These are phyloP conservation scores for Mucor irregularis DNA, from an alignment of 371 early-diverging fungal species.

Conservation along the genomic window DNA sequence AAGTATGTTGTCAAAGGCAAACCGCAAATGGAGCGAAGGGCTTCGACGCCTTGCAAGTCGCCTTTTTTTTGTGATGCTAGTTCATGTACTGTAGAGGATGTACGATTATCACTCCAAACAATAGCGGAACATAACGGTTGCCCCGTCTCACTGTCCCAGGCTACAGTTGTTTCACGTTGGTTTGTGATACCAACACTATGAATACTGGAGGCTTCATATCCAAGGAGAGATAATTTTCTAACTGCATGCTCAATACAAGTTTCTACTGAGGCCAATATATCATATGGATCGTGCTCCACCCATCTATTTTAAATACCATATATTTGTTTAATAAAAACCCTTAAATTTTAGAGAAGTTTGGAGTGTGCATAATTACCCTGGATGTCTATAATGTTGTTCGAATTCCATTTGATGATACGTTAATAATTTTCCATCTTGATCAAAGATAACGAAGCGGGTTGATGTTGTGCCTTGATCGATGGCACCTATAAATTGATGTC, in stretches of 20 bases:
- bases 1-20: constrained; percentile 95
- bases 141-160: constrained; percentile 89
- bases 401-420: constrained; percentile 82
- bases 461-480: constrained; percentile 96
- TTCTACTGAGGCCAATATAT: constrained; percentile 73
- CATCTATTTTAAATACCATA: constrained; percentile 60
- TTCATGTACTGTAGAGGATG: constrained; percentile 68
- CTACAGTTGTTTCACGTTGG: constrained; percentile 92
- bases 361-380: constrained; percentile 59
- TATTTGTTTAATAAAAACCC: background rate
- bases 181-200: constrained; percentile 91
- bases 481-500: constrained; percentile 73
- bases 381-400: constrained; percentile 69
- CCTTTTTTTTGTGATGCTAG: constrained; percentile 45
- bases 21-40: constrained; percentile 68
- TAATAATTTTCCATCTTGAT: constrained; percentile 70
- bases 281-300: constrained; percentile 90
- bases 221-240: constrained; percentile 62
- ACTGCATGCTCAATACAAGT: constrained; percentile 73
- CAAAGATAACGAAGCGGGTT: constrained; percentile 89
- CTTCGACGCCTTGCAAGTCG: constrained; percentile 40
- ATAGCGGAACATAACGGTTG: constrained; percentile 86
- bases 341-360: no score
- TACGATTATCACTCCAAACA: constrained; percentile 94
- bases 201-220: constrained; percentile 62